Percentiles rank a stretch among this genome's conserved stretches.
Conservation (phyloP, 345 rosid genomes). For the Eucalyptus lansdowneana region DNA sequence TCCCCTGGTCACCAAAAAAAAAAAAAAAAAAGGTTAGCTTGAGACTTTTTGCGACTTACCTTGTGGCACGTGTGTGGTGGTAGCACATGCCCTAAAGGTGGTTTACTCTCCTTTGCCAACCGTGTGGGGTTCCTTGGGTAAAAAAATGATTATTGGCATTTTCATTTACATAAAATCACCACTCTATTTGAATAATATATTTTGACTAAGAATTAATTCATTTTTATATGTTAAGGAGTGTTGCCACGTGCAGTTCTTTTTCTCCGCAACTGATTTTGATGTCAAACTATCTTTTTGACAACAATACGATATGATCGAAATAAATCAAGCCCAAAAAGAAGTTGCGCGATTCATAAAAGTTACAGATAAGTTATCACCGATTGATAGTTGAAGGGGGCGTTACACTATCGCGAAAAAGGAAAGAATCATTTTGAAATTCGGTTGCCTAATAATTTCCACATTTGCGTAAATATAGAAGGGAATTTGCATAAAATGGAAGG, state of each 20-base stretch:
- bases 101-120: no score
- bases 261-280: background rate
- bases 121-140: no score
- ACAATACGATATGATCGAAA: background rate
- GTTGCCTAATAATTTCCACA: background rate
- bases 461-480: background rate
- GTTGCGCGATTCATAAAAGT: background rate
- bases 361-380: background rate
- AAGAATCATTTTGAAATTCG: background rate
- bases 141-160: background rate
- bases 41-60: no score
- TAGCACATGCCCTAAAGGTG: no score
- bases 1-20: no score
- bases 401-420: background rate
- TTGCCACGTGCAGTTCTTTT: background rate
- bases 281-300: background rate
- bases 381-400: background rate
- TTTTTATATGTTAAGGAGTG: background rate
- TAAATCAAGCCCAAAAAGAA: background rate
- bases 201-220: background rate
- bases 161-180: fast-evolving
- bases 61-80: no score
- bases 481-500: background rate
- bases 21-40: no score
- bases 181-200: background rate